Conservation (phyloP, 495 filamentous ascomycete species). For the Parachaetomium inaequale region DNA sequence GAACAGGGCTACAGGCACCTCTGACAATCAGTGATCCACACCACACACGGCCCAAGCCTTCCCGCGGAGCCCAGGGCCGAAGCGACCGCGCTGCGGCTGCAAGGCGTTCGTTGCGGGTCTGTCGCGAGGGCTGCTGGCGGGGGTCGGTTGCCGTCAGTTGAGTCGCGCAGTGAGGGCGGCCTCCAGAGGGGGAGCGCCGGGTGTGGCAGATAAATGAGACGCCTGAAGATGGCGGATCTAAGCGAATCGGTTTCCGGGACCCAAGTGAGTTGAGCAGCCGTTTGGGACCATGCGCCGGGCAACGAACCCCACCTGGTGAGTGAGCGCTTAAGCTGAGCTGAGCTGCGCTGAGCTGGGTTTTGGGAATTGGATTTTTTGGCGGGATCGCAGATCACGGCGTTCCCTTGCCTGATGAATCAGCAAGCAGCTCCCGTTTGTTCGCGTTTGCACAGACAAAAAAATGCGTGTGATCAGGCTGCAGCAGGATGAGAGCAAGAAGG, state of each 20-base stretch:
- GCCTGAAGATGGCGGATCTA: constrained; percentile 16
- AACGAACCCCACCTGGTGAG: neutral
- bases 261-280: neutral
- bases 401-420: constrained; percentile 15
- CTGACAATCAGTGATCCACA: neutral
- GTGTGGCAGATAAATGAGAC: constrained; percentile 26
- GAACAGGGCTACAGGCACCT: neutral
- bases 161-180: constrained; percentile 7
- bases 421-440: constrained; percentile 8
- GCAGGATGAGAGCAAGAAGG: constrained; percentile 15
- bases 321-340: neutral
- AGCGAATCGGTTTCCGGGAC: constrained; percentile 4
- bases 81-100: constrained; percentile 9
- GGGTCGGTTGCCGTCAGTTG: constrained; percentile 1
- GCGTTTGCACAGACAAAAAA: constrained; percentile 19
- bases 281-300: constrained; percentile 1
- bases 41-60: too few species aligned
- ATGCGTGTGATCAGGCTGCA: constrained; percentile 35
- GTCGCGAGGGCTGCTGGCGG: neutral
- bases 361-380: constrained; percentile 1
- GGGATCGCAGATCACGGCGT: constrained; percentile 18
- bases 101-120: neutral
- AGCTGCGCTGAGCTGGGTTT: neutral
- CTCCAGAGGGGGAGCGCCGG: constrained; percentile 11
- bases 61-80: constrained; percentile 1